These are phyloP conservation scores for Globisporangium sylvaticum DNA, from an alignment of 352 stramenopile genomes.

Conservation along the genomic window DNA sequence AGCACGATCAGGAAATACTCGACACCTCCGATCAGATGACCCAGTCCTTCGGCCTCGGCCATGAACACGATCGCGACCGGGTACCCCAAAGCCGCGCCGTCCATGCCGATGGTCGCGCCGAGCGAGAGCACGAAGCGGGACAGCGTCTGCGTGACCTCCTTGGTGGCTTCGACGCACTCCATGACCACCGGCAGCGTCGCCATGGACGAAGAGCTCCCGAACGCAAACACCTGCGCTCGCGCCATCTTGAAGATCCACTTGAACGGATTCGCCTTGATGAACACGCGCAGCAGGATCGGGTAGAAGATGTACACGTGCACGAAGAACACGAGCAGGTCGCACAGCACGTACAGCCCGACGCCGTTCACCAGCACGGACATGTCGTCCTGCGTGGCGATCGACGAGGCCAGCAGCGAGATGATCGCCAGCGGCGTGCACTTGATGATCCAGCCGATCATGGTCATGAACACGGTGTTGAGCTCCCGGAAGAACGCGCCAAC, in stretches of 20 bases:
- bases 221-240: constrained; percentile 32
- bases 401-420: constrained; percentile 33
- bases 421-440: constrained; percentile 36
- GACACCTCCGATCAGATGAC: constrained; percentile 16
- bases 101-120: constrained; percentile 43
- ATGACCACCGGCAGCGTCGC: constrained; percentile 24
- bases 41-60: constrained; percentile 20
- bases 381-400: constrained; percentile 25
- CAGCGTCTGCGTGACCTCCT: constrained; percentile 48
- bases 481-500: constrained; percentile 30
- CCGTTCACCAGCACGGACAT: constrained; percentile 14
- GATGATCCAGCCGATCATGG: constrained; percentile 43
- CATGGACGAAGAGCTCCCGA: constrained; percentile 30
- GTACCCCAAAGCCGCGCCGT: constrained; percentile 26
- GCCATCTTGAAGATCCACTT: constrained; percentile 16
- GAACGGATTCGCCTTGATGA: constrained; percentile 24
- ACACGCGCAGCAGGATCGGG: constrained; percentile 19
- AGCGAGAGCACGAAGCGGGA: constrained; percentile 60
- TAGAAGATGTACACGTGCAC: constrained; percentile 25
- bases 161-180: constrained; percentile 59
- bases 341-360: constrained; percentile 20
- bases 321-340: constrained; percentile 12
- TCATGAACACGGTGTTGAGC: constrained; percentile 39
- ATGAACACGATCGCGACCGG: constrained; percentile 37
- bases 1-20: constrained; percentile 25